Percentiles rank a stretch among this genome's conserved stretches.
Evolutionary conservation across 2,329 filamentous ascomycete genomes (phyloP).

Genomic region (Cordyceps cateniannulata): DNA sequence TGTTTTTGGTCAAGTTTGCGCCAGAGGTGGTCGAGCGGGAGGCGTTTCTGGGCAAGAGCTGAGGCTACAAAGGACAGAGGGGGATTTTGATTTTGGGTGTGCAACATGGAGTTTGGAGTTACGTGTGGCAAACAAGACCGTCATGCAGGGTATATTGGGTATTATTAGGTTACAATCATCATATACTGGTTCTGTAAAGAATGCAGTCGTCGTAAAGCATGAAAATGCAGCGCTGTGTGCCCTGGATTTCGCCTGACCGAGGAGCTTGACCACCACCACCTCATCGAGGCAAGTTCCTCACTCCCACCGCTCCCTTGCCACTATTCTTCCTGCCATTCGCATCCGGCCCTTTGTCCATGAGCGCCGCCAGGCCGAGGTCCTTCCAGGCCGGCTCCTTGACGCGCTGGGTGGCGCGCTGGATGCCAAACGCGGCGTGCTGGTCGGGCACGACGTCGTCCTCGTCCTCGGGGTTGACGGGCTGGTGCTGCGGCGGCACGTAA

Average conservation of each 20-base stretch:
- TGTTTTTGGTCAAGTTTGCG: constrained; percentile 90
- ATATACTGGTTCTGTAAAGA: not conserved
- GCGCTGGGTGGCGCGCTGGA: constrained; percentile 71
- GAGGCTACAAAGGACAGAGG: not conserved
- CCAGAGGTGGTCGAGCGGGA: constrained; percentile 89
- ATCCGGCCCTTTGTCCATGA: constrained; percentile 59
- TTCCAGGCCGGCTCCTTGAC: constrained; percentile 69
- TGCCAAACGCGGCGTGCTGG: constrained; percentile 82
- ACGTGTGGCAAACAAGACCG: not conserved
- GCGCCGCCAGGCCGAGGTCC: constrained; percentile 64
- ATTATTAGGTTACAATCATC: constrained; percentile 2
- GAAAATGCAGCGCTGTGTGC: not conserved
- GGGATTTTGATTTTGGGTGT: not conserved
- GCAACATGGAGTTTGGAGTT: constrained; percentile 7
- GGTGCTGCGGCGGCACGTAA: constrained; percentile 71
- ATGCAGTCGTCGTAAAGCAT: not conserved
- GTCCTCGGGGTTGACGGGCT: constrained; percentile 80
- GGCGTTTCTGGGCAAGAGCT: constrained; percentile 61
- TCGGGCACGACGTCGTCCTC: constrained; percentile 85
- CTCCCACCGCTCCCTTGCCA: constrained; percentile 13
- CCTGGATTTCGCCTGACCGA: not conserved
- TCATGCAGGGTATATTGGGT: not conserved
- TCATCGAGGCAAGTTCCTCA: constrained; percentile 18
- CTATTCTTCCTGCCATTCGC: constrained; percentile 15
- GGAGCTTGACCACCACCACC: not conserved